These are phyloP conservation scores for Xylariaceae sp. DNA, from an alignment of 2,329 filamentous ascomycete genomes.

Conservation along the genomic window DNA sequence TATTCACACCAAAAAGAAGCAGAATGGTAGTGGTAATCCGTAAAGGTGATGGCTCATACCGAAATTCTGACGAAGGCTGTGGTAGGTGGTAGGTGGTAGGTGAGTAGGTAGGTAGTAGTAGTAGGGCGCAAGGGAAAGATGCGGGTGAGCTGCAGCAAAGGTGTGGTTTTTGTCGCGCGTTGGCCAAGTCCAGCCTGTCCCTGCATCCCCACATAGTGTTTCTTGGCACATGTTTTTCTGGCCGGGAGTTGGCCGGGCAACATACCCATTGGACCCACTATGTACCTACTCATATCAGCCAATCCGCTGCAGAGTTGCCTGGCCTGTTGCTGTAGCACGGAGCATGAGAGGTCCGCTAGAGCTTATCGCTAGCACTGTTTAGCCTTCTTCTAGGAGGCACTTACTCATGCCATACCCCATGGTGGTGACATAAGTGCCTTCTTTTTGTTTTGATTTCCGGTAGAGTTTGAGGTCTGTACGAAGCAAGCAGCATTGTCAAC, in stretches of 20 bases:
- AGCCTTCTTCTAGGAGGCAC: too few relatives aligned
- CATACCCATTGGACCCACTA: not conserved
- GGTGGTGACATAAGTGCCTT: too few relatives aligned
- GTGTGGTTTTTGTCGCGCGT: constrained; percentile 25
- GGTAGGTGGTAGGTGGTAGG: constrained; percentile 11
- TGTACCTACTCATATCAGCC: not conserved
- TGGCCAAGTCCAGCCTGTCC: constrained; percentile 18
- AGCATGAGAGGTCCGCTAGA: too few relatives aligned
- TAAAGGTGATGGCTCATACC: constrained; percentile 26
- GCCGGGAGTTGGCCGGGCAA: constrained; percentile 28
- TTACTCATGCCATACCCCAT: too few relatives aligned
- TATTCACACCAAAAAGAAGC: constrained; percentile 27
- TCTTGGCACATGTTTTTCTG: constrained; percentile 24
- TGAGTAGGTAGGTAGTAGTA: too few relatives aligned
- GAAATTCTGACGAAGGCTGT: constrained; percentile 32
- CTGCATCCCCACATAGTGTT: constrained; percentile 12
- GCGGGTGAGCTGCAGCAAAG: constrained; percentile 9
- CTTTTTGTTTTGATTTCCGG: too few relatives aligned
- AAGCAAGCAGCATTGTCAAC: too few relatives aligned
- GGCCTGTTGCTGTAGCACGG: not conserved
- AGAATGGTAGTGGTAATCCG: constrained; percentile 22
- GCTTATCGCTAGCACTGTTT: too few relatives aligned
- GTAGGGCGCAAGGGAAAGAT: constrained; percentile 27
- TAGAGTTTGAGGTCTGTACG: too few relatives aligned
- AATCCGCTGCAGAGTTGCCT: not conserved